These are phyloP conservation scores for Cerrena zonata DNA, from an alignment of 1,284 basidiomycete genomes.

Conservation along the genomic window DNA sequence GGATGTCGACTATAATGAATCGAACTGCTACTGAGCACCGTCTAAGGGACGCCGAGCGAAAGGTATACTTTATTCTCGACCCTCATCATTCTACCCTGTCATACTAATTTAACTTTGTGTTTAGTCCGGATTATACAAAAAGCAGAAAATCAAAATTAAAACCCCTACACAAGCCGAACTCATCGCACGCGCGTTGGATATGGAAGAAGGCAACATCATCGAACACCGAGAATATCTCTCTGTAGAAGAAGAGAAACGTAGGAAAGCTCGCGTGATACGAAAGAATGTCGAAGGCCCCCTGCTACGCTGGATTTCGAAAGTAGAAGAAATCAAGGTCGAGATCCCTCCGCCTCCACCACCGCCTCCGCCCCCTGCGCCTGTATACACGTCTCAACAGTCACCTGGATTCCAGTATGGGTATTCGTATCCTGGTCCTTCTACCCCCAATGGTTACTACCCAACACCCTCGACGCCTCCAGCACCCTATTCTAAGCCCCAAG, in stretches of 20 bases:
- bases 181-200: slow-evolving; percentile 75
- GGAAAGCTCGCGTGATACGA: slow-evolving; percentile 53
- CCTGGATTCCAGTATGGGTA: slow-evolving; percentile 8
- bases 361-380: slow-evolving; percentile 26
- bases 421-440: slow-evolving; percentile 5
- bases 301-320: slow-evolving; percentile 67
- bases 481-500: not conserved
- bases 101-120: slow-evolving; percentile 1
- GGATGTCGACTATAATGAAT: slow-evolving; percentile 60
- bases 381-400: slow-evolving; percentile 4
- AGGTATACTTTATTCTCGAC: slow-evolving; percentile 32
- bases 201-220: slow-evolving; percentile 78
- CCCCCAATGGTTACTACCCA: not conserved
- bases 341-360: slow-evolving; percentile 14
- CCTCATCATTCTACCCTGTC: not conserved
- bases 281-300: slow-evolving; percentile 63
- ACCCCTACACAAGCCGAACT: slow-evolving; percentile 72
- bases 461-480: not conserved
- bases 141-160: slow-evolving; percentile 44
- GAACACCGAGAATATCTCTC: slow-evolving; percentile 74
- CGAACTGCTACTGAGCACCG: slow-evolving; percentile 56
- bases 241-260: slow-evolving; percentile 74
- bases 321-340: slow-evolving; percentile 46
- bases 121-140: slow-evolving; percentile 58
- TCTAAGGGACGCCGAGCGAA: slow-evolving; percentile 58